Evolutionary conservation across 163 green algal species (phyloP).

Genomic region (Scenedesmus sp.): DNA sequence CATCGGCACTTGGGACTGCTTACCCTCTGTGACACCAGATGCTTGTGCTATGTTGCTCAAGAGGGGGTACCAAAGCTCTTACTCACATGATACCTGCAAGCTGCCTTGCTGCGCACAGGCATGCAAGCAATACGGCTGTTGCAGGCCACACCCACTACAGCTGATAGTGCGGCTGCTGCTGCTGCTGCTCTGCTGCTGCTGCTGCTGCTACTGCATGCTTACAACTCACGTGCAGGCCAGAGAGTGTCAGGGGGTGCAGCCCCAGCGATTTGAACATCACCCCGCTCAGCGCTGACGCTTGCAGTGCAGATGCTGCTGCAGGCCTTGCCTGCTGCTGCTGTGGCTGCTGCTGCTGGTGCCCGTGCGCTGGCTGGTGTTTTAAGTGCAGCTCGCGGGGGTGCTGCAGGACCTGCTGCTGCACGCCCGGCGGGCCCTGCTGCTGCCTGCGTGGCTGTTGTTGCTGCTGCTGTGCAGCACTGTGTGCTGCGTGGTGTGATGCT

Average conservation of each 20-base stretch:
- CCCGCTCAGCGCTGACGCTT: constrained; percentile 8
- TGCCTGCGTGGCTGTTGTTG: background rate
- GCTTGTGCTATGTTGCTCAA: too few relatives aligned
- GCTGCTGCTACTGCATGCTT: background rate
- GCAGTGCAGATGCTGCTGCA: background rate
- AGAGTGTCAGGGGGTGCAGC: constrained; percentile 5
- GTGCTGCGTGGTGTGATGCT: background rate
- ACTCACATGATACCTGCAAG: too few relatives aligned
- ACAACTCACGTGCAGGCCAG: constrained; percentile 14
- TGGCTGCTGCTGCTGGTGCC: background rate
- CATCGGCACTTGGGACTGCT: too few relatives aligned
- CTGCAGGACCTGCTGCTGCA: background rate
- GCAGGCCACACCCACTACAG: too few relatives aligned
- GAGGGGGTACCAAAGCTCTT: too few relatives aligned
- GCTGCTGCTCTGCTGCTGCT: too few relatives aligned
- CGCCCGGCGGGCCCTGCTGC: background rate
- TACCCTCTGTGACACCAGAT: too few relatives aligned
- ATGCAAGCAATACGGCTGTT: too few relatives aligned
- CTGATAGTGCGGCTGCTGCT: too few relatives aligned
- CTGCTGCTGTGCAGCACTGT: background rate
- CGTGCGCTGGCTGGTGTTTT: background rate
- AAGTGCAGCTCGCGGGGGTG: background rate
- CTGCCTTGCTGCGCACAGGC: too few relatives aligned
- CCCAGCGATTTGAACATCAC: constrained; percentile 29
- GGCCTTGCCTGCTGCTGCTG: background rate